Evolutionary conservation across 1,284 basidiomycete species (phyloP), one percentile per base, ranked within the genome.

Genomic region (Crepidotus sp.): DNA sequence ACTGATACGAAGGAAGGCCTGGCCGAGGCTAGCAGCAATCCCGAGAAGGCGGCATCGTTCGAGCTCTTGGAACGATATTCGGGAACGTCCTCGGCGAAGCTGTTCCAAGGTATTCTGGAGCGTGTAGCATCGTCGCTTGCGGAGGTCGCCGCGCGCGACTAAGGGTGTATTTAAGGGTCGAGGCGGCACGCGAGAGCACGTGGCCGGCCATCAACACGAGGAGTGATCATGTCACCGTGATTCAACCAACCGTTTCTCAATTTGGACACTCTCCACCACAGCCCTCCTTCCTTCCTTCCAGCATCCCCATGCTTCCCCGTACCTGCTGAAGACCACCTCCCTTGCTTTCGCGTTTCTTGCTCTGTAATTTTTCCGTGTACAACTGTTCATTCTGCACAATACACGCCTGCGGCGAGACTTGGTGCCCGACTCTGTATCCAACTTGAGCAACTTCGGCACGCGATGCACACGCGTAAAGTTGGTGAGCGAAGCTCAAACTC

Each of bases 61-160:
- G 59, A 56, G 18, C 63, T 86, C 50, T 59, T 82, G 42, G 58
- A 63, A 40, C 62, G 66, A 48, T 89, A 89, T 58, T 53, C 65
- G 55, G 61, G 61, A 54, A 89, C 85, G 27, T 63, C 76, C 7
- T 81, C 82, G 2, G 75, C 74, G 42, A 68, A 66, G 57, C 57
- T 85, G 35, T 85, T 88, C 59, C 57, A 63, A 52, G 58, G 56
- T 11, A 79, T 87, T 42, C 65, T 68, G 32, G 67, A 67, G 35
- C 64, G 67, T 31, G 58, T 76, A 17, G 38, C 61, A 26, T 52
- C 51, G 33, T 44, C 53, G 40, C 41, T 60, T 45, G 45, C 46
- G 15, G 52, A 43, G 49, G 46, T 36, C 26, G 29, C 39, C 13
- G 25, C 8, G 8, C 8, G 25, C 21, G 21, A 22, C 4, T 22